Conservation (phyloP, 108 stramenopile species). For the Pseudonitzschia multistriata region DNA sequence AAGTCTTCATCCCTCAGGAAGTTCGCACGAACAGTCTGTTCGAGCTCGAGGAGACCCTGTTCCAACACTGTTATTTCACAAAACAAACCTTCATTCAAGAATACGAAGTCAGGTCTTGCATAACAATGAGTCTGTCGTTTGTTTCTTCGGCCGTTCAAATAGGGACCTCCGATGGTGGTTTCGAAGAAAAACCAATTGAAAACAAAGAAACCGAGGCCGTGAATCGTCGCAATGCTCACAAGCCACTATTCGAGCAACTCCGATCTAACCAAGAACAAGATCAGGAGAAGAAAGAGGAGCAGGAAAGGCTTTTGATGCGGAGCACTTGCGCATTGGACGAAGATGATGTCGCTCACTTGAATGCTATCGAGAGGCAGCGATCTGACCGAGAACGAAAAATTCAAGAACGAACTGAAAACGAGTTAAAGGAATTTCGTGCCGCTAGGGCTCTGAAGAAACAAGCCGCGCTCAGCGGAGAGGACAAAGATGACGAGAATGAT, state of each 20-base stretch:
- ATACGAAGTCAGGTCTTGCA: too few relatives aligned
- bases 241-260: conserved; percentile 85
- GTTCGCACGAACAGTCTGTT: too few relatives aligned
- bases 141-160: conserved; percentile 82
- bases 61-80: too few relatives aligned
- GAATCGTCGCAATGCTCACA: conserved; percentile 44
- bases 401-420: conserved; percentile 51
- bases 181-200: conserved; percentile 71
- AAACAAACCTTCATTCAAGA: too few relatives aligned
- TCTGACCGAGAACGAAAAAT: conserved; percentile 42
- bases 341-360: conserved; percentile 81
- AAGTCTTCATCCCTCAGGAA: too few relatives aligned
- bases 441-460: conserved; percentile 53
- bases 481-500: conserved; percentile 20
- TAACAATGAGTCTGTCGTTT: conserved; percentile 84
- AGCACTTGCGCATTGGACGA: conserved; percentile 73
- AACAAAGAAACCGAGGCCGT: conserved; percentile 39
- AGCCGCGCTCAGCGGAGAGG: conserved; percentile 11
- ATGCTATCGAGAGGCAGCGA: conserved; percentile 53
- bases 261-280: conserved; percentile 75
- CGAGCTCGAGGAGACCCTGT: too few relatives aligned
- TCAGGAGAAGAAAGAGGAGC: conserved; percentile 64
- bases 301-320: conserved; percentile 67
- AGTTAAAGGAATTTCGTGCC: conserved; percentile 70
- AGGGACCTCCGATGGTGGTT: conserved; percentile 73